Percentiles rank a stretch among this genome's conserved stretches.
These are phyloP conservation scores for Pythium scleroteichum DNA, from an alignment of 352 stramenopile genomes.

Conservation along the genomic window DNA sequence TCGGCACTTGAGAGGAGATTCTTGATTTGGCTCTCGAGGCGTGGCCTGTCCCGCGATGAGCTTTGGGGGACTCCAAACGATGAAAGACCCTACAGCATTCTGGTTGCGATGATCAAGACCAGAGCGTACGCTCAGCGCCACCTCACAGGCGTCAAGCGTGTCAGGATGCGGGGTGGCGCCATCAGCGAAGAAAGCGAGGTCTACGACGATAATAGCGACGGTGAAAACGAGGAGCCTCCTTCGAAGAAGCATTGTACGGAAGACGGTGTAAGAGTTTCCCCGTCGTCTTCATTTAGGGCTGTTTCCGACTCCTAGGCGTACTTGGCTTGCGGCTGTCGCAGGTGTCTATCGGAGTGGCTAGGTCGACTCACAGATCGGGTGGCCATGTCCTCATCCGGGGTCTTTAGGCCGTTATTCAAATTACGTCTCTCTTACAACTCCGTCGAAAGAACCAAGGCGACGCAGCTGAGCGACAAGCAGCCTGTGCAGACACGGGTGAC, in stretches of 20 bases:
- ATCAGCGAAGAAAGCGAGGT: neutral
- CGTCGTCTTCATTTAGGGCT: neutral
- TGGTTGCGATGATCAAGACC: neutral
- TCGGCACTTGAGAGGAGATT: neutral
- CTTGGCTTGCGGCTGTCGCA: slow-evolving; percentile 16
- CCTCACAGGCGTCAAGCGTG: neutral
- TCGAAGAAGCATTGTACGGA: slow-evolving; percentile 27
- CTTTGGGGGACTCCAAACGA: neutral
- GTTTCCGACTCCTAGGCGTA: neutral
- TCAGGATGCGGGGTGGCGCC: neutral
- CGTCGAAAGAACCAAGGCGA: neutral
- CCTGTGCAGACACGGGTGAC: slow-evolving; percentile 7
- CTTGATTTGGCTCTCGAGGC: neutral
- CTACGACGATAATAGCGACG: neutral
- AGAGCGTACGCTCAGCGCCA: neutral
- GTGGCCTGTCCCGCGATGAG: neutral
- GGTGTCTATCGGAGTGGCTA: slow-evolving; percentile 27
- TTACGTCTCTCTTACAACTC: no score
- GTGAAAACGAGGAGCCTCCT: slow-evolving; percentile 24
- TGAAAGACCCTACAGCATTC: neutral
- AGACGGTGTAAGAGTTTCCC: slow-evolving; percentile 31
- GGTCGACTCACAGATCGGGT: slow-evolving; percentile 5
- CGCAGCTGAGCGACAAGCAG: neutral
- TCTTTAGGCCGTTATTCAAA: neutral
- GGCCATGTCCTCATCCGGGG: neutral